phyloP scores from a whole-genome alignment of 768 basidiomycete species.

The Sporobolomyces pararoseus region DNA sequence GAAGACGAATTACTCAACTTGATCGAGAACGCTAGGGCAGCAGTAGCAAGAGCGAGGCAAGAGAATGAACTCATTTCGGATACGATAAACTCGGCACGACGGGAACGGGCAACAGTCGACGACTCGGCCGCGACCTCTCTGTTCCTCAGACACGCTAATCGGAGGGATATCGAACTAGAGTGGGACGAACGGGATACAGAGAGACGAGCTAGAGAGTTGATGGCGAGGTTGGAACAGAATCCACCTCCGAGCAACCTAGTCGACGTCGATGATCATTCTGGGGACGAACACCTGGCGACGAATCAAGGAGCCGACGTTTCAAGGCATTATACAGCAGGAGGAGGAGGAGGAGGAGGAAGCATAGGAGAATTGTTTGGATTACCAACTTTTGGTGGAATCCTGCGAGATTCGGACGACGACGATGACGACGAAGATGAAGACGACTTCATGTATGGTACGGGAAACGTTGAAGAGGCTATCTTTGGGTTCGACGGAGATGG shows the following conservation, averaged over 20 bases:
- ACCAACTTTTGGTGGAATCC: background rate
- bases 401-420: constrained; percentile 9
- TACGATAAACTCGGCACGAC: background rate
- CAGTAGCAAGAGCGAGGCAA: background rate
- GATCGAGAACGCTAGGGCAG: background rate
- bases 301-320: background rate
- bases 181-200: constrained; percentile 30
- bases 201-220: background rate
- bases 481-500: constrained; percentile 16
- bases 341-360: no score
- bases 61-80: background rate
- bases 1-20: constrained; percentile 3
- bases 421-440: background rate
- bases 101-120: background rate
- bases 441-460: no score
- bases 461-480: background rate
- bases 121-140: constrained; percentile 13
- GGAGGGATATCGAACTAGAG: constrained; percentile 10
- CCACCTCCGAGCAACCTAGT: background rate
- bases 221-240: background rate
- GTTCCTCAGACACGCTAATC: background rate
- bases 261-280: background rate
- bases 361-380: background rate
- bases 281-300: background rate
- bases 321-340: no score